Base-by-base conservation (phyloP, 306 rosid genomes). In the Pyrus betulifolia region DNA sequence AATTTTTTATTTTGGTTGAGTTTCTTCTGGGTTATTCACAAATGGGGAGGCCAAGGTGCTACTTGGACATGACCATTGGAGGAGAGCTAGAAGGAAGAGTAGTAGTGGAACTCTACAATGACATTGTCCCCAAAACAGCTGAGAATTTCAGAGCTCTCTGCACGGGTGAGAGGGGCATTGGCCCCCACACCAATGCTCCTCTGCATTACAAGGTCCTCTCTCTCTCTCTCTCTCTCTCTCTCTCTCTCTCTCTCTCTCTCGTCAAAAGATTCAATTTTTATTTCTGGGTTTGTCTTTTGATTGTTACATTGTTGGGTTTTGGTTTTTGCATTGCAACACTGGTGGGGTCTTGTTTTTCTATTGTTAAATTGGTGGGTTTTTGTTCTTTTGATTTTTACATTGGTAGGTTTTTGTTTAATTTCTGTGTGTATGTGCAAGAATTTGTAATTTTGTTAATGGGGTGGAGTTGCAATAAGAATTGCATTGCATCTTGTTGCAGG, bases 111-210 rank as follows among this genome's bases (percentile, higher is more conserved):
- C 91, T 92, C 59, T 89, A 75, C 85, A 71, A 63, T 57, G 88
- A 92, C 44, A 77, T 88, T 25, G 97, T 88, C 2, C 97, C 97
- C 75, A 92, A 83, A 81, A 92, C 97, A 19, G 93, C 96, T 7
- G 88, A 88, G 78, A 92, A 92, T 82, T 92, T 92, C 84, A 68
- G 93, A 54, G 93, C 90, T 54, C 90, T 91, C 4, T 91, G 97
- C 60, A 91, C 92, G 3, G 94, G 97, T 18, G 91, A 89, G 62
- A 85, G 79, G 46, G 96, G 97, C 79, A 72, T 85, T 70, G 90
- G 64, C 23, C 86, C 93, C 4, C 67, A 81, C 75, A 85, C 89
- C 62, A 78, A 45, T 1, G 82, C 80, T 17, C 90, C 90, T 52
- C 96, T 92, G 19, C 93, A 92, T 69, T 92, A 23, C 91, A 89